These are phyloP conservation scores for Toxicodendron radicans DNA, from an alignment of 345 rosid genomes.

Conservation along the genomic window DNA sequence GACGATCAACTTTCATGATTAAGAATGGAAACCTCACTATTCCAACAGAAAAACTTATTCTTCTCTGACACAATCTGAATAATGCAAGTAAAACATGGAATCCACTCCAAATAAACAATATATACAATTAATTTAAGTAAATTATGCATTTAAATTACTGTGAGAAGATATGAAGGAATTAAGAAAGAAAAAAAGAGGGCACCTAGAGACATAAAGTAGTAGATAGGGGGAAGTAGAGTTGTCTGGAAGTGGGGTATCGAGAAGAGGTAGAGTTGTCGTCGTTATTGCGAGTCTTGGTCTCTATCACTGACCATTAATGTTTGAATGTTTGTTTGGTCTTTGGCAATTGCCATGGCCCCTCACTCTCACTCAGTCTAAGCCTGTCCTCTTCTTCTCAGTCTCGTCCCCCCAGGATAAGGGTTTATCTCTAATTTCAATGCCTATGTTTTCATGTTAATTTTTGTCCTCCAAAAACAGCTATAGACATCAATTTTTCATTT, in stretches of 20 bases:
- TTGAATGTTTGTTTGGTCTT: too few relatives aligned
- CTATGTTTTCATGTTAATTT: not conserved
- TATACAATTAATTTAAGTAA: too few relatives aligned
- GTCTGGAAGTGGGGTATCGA: constrained; percentile 12
- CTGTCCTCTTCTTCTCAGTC: not conserved
- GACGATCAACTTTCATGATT: not conserved
- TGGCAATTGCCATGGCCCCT: not conserved
- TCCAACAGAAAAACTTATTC: not conserved
- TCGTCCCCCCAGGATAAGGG: constrained; percentile 6
- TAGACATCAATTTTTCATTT: not conserved
- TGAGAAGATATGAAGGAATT: not conserved
- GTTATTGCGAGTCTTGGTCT: constrained; percentile 5
- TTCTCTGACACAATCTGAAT: too few relatives aligned
- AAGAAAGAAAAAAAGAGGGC: not conserved
- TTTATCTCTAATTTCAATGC: not conserved
- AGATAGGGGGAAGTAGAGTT: not conserved
- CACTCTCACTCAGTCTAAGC: not conserved
- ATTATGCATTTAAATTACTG: not conserved
- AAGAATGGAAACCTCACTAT: not conserved
- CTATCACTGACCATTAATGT: not conserved
- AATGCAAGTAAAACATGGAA: too few relatives aligned
- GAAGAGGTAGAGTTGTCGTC: not conserved
- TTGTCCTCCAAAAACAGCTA: too few relatives aligned
- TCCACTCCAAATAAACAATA: too few relatives aligned
- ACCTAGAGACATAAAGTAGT: constrained; percentile 3